Percentiles rank a stretch among this genome's conserved stretches.
Conservation (phyloP, 306 rosid species). For the Vigna nakashimae region DNA sequence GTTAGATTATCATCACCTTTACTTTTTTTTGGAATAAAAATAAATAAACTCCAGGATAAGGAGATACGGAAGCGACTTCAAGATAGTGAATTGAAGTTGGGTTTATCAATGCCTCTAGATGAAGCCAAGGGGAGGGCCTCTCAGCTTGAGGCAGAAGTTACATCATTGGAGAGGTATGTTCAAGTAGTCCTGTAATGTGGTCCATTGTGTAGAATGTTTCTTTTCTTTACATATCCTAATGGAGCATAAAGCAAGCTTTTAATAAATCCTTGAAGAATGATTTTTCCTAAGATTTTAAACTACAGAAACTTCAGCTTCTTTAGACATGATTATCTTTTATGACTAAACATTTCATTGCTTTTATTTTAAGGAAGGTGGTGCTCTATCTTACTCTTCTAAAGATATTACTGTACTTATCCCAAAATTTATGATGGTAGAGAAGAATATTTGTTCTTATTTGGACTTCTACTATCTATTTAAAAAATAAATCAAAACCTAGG, state of each 20-base stretch:
- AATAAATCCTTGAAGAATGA: constrained; percentile 12
- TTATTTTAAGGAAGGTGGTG: constrained; percentile 9
- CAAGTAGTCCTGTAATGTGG: constrained; percentile 20
- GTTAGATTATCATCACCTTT: constrained; percentile 27
- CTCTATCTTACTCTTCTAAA: constrained; percentile 11
- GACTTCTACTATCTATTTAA: constrained; percentile 2
- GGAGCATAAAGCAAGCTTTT: constrained; percentile 13
- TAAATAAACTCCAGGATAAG: constrained; percentile 61
- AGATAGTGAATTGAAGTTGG: constrained; percentile 86
- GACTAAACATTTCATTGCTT: constrained; percentile 8
- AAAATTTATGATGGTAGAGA: neutral
- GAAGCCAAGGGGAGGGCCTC: constrained; percentile 81
- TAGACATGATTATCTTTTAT: neutral
- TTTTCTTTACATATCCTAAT: constrained; percentile 6
- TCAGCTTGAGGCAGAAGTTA: constrained; percentile 86
- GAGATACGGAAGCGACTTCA: constrained; percentile 79
- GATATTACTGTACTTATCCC: constrained; percentile 9
- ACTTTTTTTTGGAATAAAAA: constrained; percentile 9
- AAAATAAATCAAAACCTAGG: constrained; percentile 1
- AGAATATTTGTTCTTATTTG: constrained; percentile 25
- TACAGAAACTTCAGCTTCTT: constrained; percentile 19
- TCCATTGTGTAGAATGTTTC: neutral
- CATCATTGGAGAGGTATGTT: constrained; percentile 78
- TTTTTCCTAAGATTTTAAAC: constrained; percentile 33
- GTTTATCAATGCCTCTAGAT: constrained; percentile 87